Evolutionary conservation across 345 rosid genomes (phyloP), one percentile per base, ranked within the genome.

Genomic region (Chamaenerion angustifolium): DNA sequence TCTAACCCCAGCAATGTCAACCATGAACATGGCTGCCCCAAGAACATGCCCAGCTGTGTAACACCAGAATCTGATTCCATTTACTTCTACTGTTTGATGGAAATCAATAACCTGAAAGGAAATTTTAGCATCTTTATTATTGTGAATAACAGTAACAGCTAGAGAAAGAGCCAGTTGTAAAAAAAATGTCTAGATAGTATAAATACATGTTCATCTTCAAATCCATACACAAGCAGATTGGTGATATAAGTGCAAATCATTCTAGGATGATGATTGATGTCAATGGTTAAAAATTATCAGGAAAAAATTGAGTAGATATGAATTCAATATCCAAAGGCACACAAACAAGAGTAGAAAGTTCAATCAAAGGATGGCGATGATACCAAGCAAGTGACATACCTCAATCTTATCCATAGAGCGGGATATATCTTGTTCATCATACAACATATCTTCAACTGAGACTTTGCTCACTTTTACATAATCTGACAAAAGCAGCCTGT

Each of bases 21-120:
- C 98, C 95, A 90, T 90, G 59, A 90, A 90, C 98, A 86, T 90
- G 44, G 95, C 94, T 66, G 98, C 98, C 55, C 98, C 98, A 54
- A 90, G 94, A 46, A 90, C 95, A 61, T 90, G 95, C 49, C 98
- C 98, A 58, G 98, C 98, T 16, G 98, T 81, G 61, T 90, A 90
- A 62, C 98, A 90, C 98, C 95, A 90, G 65, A 90, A 86, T 66
- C 79, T 76, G 57, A 90, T 86, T 52, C 95, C 92, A 23, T 86
- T 83, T 43, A 86, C 87, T 59, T 90, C 98, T 61, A 81, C 74
- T 0, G 94, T 86, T 74, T 90, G 95, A 65, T 86, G 95, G 66
- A 86, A 90, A 64, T 90, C 94, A 70, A 90, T 77, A 60, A 82
- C 90, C 90, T 82, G 37, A 31, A 31, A 31, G 37, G 37, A 7